phyloP scores from a whole-genome alignment of 176 grass and related monocot species.

The Phoenix dactylifera region DNA sequence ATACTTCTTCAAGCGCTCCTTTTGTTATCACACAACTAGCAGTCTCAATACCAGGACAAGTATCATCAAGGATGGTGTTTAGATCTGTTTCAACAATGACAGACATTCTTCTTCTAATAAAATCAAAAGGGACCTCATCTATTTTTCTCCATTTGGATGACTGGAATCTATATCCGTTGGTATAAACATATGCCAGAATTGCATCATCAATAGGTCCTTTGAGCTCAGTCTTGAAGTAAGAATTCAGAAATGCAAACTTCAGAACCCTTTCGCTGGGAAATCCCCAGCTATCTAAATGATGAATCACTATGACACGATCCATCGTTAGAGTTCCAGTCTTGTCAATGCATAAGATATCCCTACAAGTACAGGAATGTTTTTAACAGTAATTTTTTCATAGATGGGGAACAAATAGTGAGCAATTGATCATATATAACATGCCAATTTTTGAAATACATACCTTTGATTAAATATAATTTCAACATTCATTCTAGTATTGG shows the following conservation, averaged over 20 bases:
- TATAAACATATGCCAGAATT: constrained; percentile 38
- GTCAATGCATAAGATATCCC: constrained; percentile 45
- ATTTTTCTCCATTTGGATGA: constrained; percentile 31
- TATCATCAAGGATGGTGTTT: constrained; percentile 3
- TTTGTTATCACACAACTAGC: constrained; percentile 30
- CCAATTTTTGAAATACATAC: too few species aligned
- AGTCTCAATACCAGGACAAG: background rate
- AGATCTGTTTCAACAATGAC: constrained; percentile 27
- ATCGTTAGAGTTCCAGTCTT: constrained; percentile 40
- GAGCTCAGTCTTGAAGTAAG: constrained; percentile 20
- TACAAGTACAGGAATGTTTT: background rate
- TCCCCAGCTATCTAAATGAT: constrained; percentile 38
- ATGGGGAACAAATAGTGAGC: too few species aligned
- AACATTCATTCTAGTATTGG: background rate
- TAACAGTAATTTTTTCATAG: too few species aligned
- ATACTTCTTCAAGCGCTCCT: constrained; percentile 30
- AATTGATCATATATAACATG: too few species aligned
- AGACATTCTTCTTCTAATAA: constrained; percentile 31
- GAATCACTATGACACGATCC: constrained; percentile 26
- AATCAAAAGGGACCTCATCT: constrained; percentile 38
- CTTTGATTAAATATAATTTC: background rate
- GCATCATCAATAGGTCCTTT: constrained; percentile 37
- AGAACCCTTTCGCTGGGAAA: constrained; percentile 14
- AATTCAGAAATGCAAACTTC: constrained; percentile 23
- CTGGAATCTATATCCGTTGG: constrained; percentile 33